A percentile compares a stretch with the other conserved stretches of the same genome.
Conservation (phyloP, 2,329 filamentous ascomycete genomes). For the Neofusicoccum sp. region DNA sequence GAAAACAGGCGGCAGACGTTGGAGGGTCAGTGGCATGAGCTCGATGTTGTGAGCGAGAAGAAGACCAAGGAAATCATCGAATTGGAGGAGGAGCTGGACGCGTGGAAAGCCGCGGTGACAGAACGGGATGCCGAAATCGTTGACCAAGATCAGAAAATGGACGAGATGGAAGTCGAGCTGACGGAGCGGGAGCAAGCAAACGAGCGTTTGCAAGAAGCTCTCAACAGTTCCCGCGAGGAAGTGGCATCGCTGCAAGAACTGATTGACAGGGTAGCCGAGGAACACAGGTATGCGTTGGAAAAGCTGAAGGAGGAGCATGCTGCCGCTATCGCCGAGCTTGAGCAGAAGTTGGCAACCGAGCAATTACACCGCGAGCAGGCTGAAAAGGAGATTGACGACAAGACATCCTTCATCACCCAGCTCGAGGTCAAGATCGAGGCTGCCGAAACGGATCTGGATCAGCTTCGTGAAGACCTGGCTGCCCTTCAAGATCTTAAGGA, state of each 20-base stretch:
- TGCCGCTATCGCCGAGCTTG: constrained; percentile 29
- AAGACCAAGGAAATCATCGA: constrained; percentile 42
- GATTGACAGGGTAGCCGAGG: constrained; percentile 43
- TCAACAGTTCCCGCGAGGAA: constrained; percentile 45
- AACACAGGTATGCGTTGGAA: constrained; percentile 39
- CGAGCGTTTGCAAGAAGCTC: constrained; percentile 39
- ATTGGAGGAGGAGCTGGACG: constrained; percentile 36
- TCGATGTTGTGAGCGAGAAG: constrained; percentile 42
- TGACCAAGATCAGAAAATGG: constrained; percentile 33
- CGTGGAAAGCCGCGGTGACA: constrained; percentile 27
- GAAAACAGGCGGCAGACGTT: constrained; percentile 41
- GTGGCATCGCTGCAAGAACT: constrained; percentile 41
- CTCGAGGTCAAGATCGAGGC: constrained; percentile 42
- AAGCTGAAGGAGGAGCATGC: constrained; percentile 45
- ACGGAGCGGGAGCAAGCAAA: constrained; percentile 39
- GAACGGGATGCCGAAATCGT: constrained; percentile 39
- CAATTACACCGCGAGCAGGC: constrained; percentile 40
- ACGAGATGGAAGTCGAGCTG: constrained; percentile 32
- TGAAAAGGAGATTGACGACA: constrained; percentile 43
- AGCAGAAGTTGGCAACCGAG: constrained; percentile 41
- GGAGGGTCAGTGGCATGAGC: constrained; percentile 38
- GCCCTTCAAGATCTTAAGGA: constrained; percentile 38
- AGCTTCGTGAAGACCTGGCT: constrained; percentile 34
- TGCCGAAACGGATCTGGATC: constrained; percentile 41
- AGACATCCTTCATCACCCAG: constrained; percentile 41